Base-by-base conservation (phyloP, 1,139 yeast species). In the Geotrichum aggregatum region DNA sequence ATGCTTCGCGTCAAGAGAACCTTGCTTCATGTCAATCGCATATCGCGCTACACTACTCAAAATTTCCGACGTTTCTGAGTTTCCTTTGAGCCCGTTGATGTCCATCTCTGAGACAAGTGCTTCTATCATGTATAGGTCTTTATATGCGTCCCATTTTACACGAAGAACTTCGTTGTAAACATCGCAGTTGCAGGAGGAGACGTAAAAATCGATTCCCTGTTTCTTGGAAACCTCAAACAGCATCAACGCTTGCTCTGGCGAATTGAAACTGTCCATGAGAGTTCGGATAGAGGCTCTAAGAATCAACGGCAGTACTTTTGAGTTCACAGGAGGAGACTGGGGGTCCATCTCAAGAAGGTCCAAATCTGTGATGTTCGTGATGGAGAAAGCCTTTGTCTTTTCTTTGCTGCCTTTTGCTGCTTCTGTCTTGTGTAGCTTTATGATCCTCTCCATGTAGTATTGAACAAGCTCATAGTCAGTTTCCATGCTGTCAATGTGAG, bases 21-120 rank as follows among this genome's bases (percentile, higher is more conserved):
- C 64, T 14, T 61, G 61, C 30, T 62, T 58, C 41, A 62, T 59
- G 8, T 58, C 66, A 10, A 41, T 41, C 14, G 35, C 21, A n/a
- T 41, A 41, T 6, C 44, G 51, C 30, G 63, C 57, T 44, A 69
- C 62, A 13, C 54, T 45, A 14, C 62, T 58, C 30, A 74, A 56
- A 5, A 70, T 58, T 31, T 61, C 61, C 8, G 65, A 59, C 2
- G 78, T 76, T 8, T 64, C 68, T 1, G 65, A 53, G 55, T 72
- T 66, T 3, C 72, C 71, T 26, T 63, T 64, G n/a, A 75, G 67
- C 11, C 75, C 78, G 54, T 76, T 75, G 49, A 70, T 69, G 16
- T 67, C 67, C 66, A 76, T 68, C 52, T 75, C 79, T 7, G 68
- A 64, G 16, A 74, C 59, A 16, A 73, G 56, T 2, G 63, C 58